These are phyloP conservation scores for Otatea glauca DNA, from an alignment of 176 grass and related monocot species.

Conservation along the genomic window DNA sequence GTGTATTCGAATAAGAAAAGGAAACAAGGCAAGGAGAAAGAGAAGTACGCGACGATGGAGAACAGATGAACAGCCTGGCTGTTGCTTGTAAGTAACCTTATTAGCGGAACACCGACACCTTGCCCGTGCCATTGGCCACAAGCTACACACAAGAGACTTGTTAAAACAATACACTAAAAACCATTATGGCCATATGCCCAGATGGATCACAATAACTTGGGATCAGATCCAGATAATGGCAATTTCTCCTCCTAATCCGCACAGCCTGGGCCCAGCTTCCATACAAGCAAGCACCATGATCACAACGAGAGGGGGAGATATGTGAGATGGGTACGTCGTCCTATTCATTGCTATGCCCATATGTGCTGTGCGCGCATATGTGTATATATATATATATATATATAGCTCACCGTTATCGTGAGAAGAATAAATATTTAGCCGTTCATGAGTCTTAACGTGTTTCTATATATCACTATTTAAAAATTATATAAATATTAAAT, in stretches of 20 bases:
- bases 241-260: slow-evolving; percentile 3
- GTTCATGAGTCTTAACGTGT: too few relatives aligned
- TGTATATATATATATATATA: too few relatives aligned
- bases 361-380: not conserved
- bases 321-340: not conserved
- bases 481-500: too few relatives aligned
- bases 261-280: slow-evolving; percentile 32
- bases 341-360: slow-evolving; percentile 34
- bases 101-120: slow-evolving; percentile 51
- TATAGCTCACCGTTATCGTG: slow-evolving; percentile 24
- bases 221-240: slow-evolving; percentile 40
- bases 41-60: not conserved
- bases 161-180: not conserved
- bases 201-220: slow-evolving; percentile 30
- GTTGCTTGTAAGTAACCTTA: slow-evolving; percentile 61
- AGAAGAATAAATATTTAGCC: not conserved
- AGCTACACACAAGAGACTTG: not conserved
- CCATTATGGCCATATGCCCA: slow-evolving; percentile 16
- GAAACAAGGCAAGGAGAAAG: not conserved
- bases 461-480: too few relatives aligned
- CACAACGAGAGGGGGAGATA: not conserved
- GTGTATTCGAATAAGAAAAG: slow-evolving; percentile 9
- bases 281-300: not conserved
- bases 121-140: slow-evolving; percentile 17
- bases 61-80: slow-evolving; percentile 38